Evolutionary conservation across 2,329 filamentous ascomycete genomes (phyloP).

Genomic region (Trichoderma breve): DNA sequence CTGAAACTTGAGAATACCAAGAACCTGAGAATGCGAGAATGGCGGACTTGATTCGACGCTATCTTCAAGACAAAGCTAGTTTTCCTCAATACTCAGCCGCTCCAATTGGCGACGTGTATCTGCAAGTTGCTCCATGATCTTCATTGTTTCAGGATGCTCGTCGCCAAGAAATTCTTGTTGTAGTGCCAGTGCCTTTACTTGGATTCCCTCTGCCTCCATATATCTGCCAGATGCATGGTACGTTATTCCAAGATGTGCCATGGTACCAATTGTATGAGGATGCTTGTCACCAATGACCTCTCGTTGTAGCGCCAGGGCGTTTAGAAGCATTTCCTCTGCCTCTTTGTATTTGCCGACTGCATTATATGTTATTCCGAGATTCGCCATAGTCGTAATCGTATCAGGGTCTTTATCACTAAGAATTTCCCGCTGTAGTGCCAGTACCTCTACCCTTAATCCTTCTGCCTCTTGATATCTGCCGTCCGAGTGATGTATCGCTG

Average conservation of each 20-base stretch:
- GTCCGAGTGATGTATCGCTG: not conserved
- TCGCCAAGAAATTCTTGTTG: not conserved
- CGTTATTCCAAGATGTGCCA: not conserved
- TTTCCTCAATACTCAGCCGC: no score
- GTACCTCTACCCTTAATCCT: not conserved
- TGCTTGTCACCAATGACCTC: not conserved
- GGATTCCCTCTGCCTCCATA: not conserved
- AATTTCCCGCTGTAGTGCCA: not conserved
- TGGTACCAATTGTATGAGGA: not conserved
- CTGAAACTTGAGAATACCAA: not conserved
- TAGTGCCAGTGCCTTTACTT: not conserved
- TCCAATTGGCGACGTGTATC: not conserved
- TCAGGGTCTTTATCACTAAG: not conserved
- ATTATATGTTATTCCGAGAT: not conserved
- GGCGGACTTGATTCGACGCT: not conserved
- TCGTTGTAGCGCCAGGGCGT: not conserved
- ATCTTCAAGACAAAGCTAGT: not conserved
- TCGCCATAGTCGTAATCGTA: not conserved
- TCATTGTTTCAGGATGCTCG: not conserved
- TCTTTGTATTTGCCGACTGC: not conserved
- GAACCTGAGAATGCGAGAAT: not conserved
- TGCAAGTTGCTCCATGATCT: not conserved
- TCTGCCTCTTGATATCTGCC: not conserved
- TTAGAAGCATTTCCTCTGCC: not conserved
- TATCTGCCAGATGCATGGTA: not conserved